phyloP scores from a whole-genome alignment of 2,329 filamentous ascomycete genomes.

The Phaeosphaeriaceae sp. region DNA sequence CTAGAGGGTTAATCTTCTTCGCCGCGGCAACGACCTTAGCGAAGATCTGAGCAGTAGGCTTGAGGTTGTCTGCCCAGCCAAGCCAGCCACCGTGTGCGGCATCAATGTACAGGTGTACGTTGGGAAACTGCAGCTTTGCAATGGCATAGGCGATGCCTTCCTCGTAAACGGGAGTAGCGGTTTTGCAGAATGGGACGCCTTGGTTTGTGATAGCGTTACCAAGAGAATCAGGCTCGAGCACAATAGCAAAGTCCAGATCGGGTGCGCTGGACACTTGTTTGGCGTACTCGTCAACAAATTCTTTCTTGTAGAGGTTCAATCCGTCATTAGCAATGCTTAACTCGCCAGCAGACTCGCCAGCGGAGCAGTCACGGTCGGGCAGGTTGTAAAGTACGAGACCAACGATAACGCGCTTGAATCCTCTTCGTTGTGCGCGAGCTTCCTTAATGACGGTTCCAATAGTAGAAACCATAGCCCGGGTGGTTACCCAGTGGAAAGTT shows the following conservation, averaged over 20 bases:
- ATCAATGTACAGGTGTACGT: slow-evolving; percentile 37
- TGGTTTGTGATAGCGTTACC: slow-evolving; percentile 40
- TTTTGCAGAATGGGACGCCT: slow-evolving; percentile 27
- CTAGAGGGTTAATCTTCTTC: slow-evolving; percentile 26
- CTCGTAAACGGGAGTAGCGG: slow-evolving; percentile 34
- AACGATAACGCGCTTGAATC: slow-evolving; percentile 27
- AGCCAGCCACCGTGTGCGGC: slow-evolving; percentile 41
- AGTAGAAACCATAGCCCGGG: slow-evolving; percentile 23
- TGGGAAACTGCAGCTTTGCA: slow-evolving; percentile 34
- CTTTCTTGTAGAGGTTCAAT: slow-evolving; percentile 32
- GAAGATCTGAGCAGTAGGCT: slow-evolving; percentile 32
- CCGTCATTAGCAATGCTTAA: slow-evolving; percentile 69
- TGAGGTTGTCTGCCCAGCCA: slow-evolving; percentile 38
- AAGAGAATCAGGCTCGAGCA: slow-evolving; percentile 36
- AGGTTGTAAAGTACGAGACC: slow-evolving; percentile 80
- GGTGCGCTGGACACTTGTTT: slow-evolving; percentile 29
- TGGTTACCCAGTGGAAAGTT: slow-evolving; percentile 36
- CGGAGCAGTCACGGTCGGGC: slow-evolving; percentile 88
- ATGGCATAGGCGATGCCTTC: slow-evolving; percentile 39
- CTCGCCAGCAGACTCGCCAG: slow-evolving; percentile 79
- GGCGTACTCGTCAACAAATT: slow-evolving; percentile 37
- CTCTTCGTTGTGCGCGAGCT: slow-evolving; percentile 27
- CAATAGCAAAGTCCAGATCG: slow-evolving; percentile 38
- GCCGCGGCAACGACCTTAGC: slow-evolving; percentile 31
- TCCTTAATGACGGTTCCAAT: slow-evolving; percentile 29